Evolutionary conservation across 345 rosid species (phyloP).

Genomic region (Microthlaspi erraticum): DNA sequence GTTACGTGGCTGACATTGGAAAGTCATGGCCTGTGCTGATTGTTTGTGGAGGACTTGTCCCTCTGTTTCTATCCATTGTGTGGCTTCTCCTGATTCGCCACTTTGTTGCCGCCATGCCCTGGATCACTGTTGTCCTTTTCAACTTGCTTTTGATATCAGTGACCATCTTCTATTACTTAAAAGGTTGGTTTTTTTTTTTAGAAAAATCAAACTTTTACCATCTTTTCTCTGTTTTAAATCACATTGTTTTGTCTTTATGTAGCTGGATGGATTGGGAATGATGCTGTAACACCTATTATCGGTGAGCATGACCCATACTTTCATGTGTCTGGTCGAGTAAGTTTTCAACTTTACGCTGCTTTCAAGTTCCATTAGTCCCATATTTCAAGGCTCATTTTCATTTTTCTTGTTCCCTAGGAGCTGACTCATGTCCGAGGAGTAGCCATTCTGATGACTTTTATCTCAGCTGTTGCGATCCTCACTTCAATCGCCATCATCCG

Average conservation of each 20-base stretch:
- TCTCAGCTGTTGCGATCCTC: constrained; percentile 75
- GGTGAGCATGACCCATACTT: constrained; percentile 87
- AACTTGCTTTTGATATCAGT: constrained; percentile 81
- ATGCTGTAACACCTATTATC: constrained; percentile 86
- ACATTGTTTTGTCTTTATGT: constrained; percentile 8
- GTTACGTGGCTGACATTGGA: constrained; percentile 92
- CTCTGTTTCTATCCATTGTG: constrained; percentile 81
- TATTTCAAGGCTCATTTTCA: not conserved
- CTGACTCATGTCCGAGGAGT: constrained; percentile 73
- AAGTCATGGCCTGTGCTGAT: constrained; percentile 96
- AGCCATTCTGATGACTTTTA: constrained; percentile 78
- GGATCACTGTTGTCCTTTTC: constrained; percentile 89
- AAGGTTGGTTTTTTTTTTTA: constrained; percentile 56
- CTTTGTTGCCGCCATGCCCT: constrained; percentile 96
- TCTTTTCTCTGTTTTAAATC: constrained; percentile 17
- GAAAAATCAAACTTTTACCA: too few relatives aligned
- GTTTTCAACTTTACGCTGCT: constrained; percentile 35
- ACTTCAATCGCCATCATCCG: constrained; percentile 93
- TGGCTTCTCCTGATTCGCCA: constrained; percentile 94
- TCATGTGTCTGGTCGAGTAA: constrained; percentile 80
- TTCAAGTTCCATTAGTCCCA: constrained; percentile 19
- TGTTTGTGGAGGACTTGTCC: constrained; percentile 93
- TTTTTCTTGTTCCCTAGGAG: constrained; percentile 66
- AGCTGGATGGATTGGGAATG: constrained; percentile 99
- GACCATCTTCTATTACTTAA: constrained; percentile 81